Conservation (phyloP, 1,284 basidiomycete genomes). For the Pyrrhoderma noxium region DNA sequence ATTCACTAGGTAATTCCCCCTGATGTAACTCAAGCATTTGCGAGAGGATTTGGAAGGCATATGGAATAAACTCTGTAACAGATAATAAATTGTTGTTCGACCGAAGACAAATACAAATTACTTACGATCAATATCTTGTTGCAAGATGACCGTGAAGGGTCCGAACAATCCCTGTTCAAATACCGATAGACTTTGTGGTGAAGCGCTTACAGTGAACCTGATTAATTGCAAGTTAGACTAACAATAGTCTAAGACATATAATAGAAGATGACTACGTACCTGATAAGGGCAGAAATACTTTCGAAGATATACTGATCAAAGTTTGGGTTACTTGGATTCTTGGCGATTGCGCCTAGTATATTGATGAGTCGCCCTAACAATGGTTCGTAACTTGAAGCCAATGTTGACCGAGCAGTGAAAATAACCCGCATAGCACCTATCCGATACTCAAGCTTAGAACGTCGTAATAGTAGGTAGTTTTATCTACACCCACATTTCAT, state of each 20-base stretch:
- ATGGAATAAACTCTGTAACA: constrained; percentile 88
- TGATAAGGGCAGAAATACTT: constrained; percentile 85
- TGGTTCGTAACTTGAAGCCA: constrained; percentile 63
- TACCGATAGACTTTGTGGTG: constrained; percentile 54
- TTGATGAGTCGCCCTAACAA: constrained; percentile 70
- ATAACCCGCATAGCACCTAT: constrained; percentile 90
- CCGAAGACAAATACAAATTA: constrained; percentile 14
- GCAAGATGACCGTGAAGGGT: constrained; percentile 83
- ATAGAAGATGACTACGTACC: constrained; percentile 37
- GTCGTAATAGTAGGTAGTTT: constrained; percentile 4
- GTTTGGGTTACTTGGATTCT: constrained; percentile 95
- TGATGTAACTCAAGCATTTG: constrained; percentile 90
- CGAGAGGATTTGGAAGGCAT: constrained; percentile 93
- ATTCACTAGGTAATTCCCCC: constrained; percentile 63
- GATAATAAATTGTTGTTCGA: not conserved
- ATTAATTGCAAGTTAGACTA: not conserved
- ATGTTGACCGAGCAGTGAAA: constrained; percentile 76
- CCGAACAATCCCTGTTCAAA: constrained; percentile 85
- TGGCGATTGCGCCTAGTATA: constrained; percentile 83
- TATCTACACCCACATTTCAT: constrained; percentile 77
- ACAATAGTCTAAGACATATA: not conserved
- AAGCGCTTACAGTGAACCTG: constrained; percentile 76
- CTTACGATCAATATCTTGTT: constrained; percentile 88
- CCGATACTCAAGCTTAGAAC: not conserved
- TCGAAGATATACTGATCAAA: constrained; percentile 99